These are phyloP conservation scores for Lepidium aucheri DNA, from an alignment of 345 rosid species.

Conservation along the genomic window DNA sequence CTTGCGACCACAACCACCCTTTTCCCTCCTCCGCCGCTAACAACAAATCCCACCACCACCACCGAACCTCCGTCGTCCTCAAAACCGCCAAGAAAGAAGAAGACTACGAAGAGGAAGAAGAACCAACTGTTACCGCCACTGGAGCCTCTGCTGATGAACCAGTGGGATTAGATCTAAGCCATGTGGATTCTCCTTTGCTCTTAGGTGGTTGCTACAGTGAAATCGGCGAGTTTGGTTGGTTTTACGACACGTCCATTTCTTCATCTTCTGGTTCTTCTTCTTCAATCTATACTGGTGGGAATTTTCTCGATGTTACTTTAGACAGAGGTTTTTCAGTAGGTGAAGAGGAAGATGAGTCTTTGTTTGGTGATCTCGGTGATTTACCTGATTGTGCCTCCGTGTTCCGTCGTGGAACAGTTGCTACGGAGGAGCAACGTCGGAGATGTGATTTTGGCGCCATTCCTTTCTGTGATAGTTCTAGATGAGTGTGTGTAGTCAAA, in stretches of 20 bases:
- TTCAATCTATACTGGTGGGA: slow-evolving; percentile 30
- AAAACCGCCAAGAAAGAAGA: slow-evolving; percentile 24
- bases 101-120: slow-evolving; percentile 16
- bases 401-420: slow-evolving; percentile 31
- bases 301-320: slow-evolving; percentile 14
- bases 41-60: slow-evolving; percentile 40
- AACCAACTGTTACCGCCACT: background rate
- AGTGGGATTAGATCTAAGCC: slow-evolving; percentile 22
- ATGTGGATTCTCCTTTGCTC: slow-evolving; percentile 31
- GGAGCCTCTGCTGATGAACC: background rate
- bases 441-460: slow-evolving; percentile 33
- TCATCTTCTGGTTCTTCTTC: slow-evolving; percentile 29
- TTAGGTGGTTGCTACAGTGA: slow-evolving; percentile 29
- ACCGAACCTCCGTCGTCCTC: slow-evolving; percentile 23
- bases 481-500: slow-evolving; percentile 23
- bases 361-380: slow-evolving; percentile 67
- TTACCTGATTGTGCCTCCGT: slow-evolving; percentile 65
- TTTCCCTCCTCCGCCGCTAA: slow-evolving; percentile 34
- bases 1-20: slow-evolving; percentile 66
- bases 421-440: slow-evolving; percentile 26
- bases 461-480: slow-evolving; percentile 32
- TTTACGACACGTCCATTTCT: slow-evolving; percentile 38
- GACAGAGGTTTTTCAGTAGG: slow-evolving; percentile 26
- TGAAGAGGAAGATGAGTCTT: slow-evolving; percentile 45
- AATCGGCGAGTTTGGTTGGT: slow-evolving; percentile 47